Evolutionary conservation across 441 rosid genomes (phyloP).

Genomic region (Eruca vesicaria): DNA sequence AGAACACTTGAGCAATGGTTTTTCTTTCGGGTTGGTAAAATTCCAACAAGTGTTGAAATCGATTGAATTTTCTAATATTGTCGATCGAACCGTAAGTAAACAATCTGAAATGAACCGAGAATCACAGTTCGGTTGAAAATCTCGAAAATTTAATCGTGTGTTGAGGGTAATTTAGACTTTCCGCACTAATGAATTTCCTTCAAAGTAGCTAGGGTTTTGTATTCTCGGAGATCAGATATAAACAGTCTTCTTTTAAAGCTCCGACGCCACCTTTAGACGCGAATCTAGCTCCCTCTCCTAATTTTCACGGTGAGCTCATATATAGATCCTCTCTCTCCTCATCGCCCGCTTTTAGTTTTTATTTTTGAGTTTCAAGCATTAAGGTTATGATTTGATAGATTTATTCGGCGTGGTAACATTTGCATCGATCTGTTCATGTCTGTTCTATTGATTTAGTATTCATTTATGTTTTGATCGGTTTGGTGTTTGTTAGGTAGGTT

Average conservation of each 20-base stretch:
- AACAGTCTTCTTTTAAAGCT: conserved; percentile 13
- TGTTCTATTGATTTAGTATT: neutral
- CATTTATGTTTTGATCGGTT: neutral
- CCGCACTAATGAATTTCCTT: neutral
- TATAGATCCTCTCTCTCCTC: neutral
- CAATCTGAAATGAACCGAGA: too few species aligned
- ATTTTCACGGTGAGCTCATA: conserved; percentile 24
- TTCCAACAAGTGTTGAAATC: too few species aligned
- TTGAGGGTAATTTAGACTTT: conserved; percentile 18
- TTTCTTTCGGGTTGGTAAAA: too few species aligned
- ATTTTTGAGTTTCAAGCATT: neutral
- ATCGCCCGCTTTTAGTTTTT: neutral
- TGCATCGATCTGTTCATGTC: neutral
- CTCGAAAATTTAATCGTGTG: too few species aligned
- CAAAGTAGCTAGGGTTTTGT: conserved; percentile 29
- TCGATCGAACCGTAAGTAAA: too few species aligned
- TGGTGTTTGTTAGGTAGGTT: too few species aligned
- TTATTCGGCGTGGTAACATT: neutral
- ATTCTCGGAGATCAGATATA: too few species aligned
- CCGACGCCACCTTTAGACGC: conserved; percentile 6
- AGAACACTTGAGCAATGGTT: too few species aligned
- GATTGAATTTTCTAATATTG: neutral
- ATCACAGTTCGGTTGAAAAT: too few species aligned
- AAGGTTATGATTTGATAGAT: neutral
- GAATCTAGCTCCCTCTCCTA: neutral